These are phyloP conservation scores for Streptanthus diversifolius DNA, from an alignment of 345 rosid genomes.

Conservation along the genomic window DNA sequence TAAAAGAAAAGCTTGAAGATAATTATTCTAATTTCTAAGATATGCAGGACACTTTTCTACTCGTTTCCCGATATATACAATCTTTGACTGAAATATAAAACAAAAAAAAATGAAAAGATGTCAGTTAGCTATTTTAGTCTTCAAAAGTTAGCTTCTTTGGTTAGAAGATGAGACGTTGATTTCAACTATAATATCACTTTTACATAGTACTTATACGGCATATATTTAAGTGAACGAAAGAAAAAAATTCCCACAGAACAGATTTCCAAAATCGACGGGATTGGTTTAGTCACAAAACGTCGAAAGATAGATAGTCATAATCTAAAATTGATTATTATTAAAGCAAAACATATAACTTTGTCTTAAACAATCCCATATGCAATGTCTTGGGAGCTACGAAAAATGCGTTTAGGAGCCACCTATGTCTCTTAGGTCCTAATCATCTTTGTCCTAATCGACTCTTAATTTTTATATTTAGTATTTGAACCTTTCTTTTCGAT, in stretches of 20 bases:
- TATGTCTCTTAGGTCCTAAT: conserved; percentile 26
- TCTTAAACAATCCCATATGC: conserved; percentile 31
- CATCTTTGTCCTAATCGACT: conserved; percentile 18
- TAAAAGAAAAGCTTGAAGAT: not conserved
- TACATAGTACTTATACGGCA: not conserved
- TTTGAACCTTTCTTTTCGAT: not conserved
- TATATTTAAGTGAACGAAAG: not conserved
- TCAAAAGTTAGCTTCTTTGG: not conserved
- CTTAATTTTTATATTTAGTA: not conserved
- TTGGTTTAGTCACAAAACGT: conserved; percentile 20
- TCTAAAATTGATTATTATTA: conserved; percentile 3
- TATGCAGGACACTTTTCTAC: conserved; percentile 2
- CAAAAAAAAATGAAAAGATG: not conserved
- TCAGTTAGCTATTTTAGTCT: not conserved
- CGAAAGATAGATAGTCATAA: conserved; percentile 14
- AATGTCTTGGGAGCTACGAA: conserved; percentile 27
- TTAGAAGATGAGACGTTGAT: not conserved
- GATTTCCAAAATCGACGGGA: conserved; percentile 14
- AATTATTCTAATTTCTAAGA: conserved; percentile 2
- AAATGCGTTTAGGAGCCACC: conserved; percentile 33
- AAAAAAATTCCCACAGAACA: not conserved
- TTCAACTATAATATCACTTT: not conserved
- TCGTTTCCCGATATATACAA: conserved; percentile 23
- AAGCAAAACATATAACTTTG: conserved; percentile 31
- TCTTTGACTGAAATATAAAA: conserved; percentile 18